Evolutionary conservation across 176 grass and related monocot genomes (phyloP), one percentile per base, ranked within the genome.

Genomic region (Avena sativa): DNA sequence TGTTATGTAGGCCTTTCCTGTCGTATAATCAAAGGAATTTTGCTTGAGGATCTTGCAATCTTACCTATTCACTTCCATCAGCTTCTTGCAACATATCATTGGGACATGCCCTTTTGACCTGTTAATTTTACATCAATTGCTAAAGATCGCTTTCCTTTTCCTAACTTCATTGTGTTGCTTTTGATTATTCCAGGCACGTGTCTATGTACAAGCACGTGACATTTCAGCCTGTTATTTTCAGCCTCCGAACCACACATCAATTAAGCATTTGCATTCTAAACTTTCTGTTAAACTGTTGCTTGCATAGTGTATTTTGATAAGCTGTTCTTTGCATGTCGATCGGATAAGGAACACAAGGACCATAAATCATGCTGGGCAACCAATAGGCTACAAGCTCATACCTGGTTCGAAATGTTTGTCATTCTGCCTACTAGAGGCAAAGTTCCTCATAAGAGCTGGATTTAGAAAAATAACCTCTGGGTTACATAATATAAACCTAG

Each of bases 401-500:
- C n/a, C n/a, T n/a, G n/a, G n/a, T n/a, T n/a, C n/a, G n/a, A n/a
- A n/a, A n/a, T n/a, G n/a, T n/a, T n/a, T n/a, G n/a, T n/a, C n/a
- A n/a, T n/a, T n/a, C n/a, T n/a, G n/a, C n/a, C n/a, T n/a, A n/a
- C n/a, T n/a, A n/a, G 94, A 97, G 83, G 97, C 97, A 4, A 96
- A 96, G 74, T 94, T 97, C 89, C 83, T 97, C 6, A 91, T 94
- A 92, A 90, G 97, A 81, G 97, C 97, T 51, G 94, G 91, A 36
- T 99, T 86, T 34, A 97, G 53, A 99, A 99, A 87, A 94, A 99
- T 58, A 99, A 97, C 69, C 94, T 99, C 72, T 99, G 94, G 97
- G 92, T 99, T 15, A 99, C 97, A 64, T 86, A 86, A 38, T 99
- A 97, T 81, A 94, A 90, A 56, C 97, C 94, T 28, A 94, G 97